Evolutionary conservation across 2,329 filamentous ascomycete species (phyloP), one percentile per base, ranked within the genome.

Genomic region (Furcasterigmium furcatum): DNA sequence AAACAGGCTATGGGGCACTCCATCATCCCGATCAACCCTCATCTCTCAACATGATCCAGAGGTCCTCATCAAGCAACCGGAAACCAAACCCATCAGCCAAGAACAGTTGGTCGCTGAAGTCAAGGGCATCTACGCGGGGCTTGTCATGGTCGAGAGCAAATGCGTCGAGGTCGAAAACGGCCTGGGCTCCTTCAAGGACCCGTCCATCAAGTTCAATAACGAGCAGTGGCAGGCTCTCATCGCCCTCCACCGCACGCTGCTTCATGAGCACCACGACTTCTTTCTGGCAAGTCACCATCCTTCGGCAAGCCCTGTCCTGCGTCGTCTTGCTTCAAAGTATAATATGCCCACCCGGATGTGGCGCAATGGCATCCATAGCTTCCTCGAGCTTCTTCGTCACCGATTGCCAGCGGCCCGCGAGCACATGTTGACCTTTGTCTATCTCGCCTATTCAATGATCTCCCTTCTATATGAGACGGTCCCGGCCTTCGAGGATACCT

Each of bases 301-400:
- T 0, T 86, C 84, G 0, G 88, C 90, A 0, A 87, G 77, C 20
- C 74, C 75, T 0, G 80, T 84, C 0, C 62, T 97, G 1, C 76
- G 79, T 4, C 72, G 80, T 0, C 64, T 96, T 0, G 85, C 91
- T 0, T 77, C 78, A 0, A 94, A 94, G 50, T 96, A 96, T 55
- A 83, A 84, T 0, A 96, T 97, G 89, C 91, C 92, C 0, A 90
- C 88, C 0, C 74, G 92, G 0, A 94, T 97, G 88, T 97, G 94
- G 94, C 77, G 89, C 0, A 88, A 95, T 55, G 92, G 88, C 0
- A 96, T 97, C 4, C 90, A 95, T 58, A 84, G 82, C 0, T 94
- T 94, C 46, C 72, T 95, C 0, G 89, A 95, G 53, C 62, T 95
- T 1, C 64, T 95, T 0, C 74, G 89, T 0, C 82, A 88, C 52